These are phyloP conservation scores for Kwoniella mangroviensis DNA, from an alignment of 768 basidiomycete genomes.

Conservation along the genomic window DNA sequence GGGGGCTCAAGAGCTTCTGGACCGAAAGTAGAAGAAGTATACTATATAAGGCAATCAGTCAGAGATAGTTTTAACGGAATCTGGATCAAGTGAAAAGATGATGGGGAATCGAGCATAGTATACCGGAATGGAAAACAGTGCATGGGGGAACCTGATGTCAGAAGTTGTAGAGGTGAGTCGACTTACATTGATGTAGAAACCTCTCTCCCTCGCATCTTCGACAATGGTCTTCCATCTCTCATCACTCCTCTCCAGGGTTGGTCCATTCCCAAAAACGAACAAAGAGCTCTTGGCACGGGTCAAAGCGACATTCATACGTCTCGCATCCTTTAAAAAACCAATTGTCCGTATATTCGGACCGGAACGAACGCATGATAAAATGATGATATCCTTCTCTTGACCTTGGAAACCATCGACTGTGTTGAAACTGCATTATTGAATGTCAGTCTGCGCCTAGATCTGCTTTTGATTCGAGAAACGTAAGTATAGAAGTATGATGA, in stretches of 20 bases:
- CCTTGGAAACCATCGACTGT: slow-evolving; percentile 99
- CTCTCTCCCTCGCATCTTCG: slow-evolving; percentile 71
- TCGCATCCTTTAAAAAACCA: slow-evolving; percentile 84
- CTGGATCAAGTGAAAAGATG: too few relatives aligned
- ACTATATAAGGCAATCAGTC: slow-evolving; percentile 18
- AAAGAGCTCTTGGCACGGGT: slow-evolving; percentile 95
- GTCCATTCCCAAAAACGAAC: slow-evolving; percentile 87
- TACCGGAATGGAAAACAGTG: neutral
- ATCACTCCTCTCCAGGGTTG: slow-evolving; percentile 86
- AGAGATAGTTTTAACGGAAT: neutral
- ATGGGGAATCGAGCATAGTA: neutral
- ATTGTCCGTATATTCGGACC: slow-evolving; percentile 80
- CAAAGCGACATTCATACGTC: slow-evolving; percentile 97
- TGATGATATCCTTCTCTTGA: slow-evolving; percentile 98
- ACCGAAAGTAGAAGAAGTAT: slow-evolving; percentile 33
- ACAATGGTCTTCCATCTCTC: slow-evolving; percentile 78
- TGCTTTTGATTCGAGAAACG: too few relatives aligned
- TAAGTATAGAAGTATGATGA: neutral
- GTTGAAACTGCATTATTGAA: slow-evolving; percentile 66
- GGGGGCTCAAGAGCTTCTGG: slow-evolving; percentile 15
- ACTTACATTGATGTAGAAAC: slow-evolving; percentile 69
- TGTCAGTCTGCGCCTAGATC: neutral
- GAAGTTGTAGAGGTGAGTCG: too few relatives aligned
- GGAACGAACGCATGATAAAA: slow-evolving; percentile 93
- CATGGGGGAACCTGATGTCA: neutral